These are phyloP conservation scores for Sonneratia alba DNA, from an alignment of 345 rosid species.

Conservation along the genomic window DNA sequence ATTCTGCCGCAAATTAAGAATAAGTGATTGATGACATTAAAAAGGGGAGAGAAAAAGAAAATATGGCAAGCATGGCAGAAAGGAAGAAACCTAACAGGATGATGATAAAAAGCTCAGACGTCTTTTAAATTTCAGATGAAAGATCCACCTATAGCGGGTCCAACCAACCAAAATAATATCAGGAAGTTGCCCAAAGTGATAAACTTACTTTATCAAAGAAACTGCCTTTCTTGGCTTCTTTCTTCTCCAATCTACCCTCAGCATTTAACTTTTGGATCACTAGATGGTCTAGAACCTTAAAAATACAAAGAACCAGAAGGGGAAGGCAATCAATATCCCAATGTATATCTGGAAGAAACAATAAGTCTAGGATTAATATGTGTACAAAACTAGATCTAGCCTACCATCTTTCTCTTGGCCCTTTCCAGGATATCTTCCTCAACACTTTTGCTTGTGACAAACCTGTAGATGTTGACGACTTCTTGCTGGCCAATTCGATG, in stretches of 20 bases:
- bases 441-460: slow-evolving; percentile 97
- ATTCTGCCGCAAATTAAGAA: slow-evolving; percentile 40
- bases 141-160: not conserved
- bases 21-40: not conserved
- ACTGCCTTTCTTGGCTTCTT: slow-evolving; percentile 87
- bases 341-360: not conserved
- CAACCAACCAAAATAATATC: not conserved
- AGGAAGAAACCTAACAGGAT: not conserved
- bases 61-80: not conserved
- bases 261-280: slow-evolving; percentile 98
- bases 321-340: not conserved
- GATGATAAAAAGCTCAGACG: not conserved
- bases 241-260: slow-evolving; percentile 97
- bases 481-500: slow-evolving; percentile 99
- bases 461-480: slow-evolving; percentile 94
- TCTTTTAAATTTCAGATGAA: not conserved
- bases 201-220: slow-evolving; percentile 81
- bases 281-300: slow-evolving; percentile 94
- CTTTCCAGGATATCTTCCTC: slow-evolving; percentile 99
- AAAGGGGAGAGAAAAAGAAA: not conserved
- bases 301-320: not conserved
- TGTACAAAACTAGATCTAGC: not conserved
- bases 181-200: not conserved
- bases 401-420: slow-evolving; percentile 98
- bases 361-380: not conserved